These are phyloP conservation scores for Penicillium paradoxum DNA, from an alignment of 495 filamentous ascomycete species.

Conservation along the genomic window DNA sequence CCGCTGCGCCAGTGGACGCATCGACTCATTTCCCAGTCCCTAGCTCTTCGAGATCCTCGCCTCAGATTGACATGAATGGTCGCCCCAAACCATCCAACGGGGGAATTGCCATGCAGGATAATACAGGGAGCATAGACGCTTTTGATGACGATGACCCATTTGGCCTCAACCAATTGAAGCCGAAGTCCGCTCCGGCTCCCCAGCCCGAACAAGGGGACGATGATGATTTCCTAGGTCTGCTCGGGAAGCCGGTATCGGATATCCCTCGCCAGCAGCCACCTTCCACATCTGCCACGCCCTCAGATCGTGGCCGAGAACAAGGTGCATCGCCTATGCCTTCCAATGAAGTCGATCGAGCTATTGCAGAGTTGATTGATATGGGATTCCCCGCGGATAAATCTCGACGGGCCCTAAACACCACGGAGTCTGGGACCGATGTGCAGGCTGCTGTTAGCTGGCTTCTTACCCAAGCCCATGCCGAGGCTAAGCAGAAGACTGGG, in stretches of 20 bases:
- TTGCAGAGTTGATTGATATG: conserved; percentile 93
- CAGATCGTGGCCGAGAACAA: conserved; percentile 41
- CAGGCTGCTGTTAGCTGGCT: conserved; percentile 87
- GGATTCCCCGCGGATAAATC: conserved; percentile 83
- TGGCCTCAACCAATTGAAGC: conserved; percentile 64
- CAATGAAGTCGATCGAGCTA: conserved; percentile 70
- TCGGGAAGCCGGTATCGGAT: conserved; percentile 83
- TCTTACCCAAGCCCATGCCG: conserved; percentile 81
- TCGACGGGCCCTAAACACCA: conserved; percentile 69
- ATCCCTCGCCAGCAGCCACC: conserved; percentile 45
- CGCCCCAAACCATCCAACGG: conserved; percentile 17
- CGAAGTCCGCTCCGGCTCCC: conserved; percentile 34
- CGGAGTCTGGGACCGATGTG: conserved; percentile 71
- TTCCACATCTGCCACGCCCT: conserved; percentile 37
- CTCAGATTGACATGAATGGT: conserved; percentile 17
- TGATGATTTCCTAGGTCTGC: conserved; percentile 83
- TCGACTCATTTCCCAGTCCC: conserved; percentile 57
- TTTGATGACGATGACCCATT: conserved; percentile 76
- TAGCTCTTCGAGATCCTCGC: conserved; percentile 27
- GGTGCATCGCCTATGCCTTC: conserved; percentile 31
- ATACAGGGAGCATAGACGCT: conserved; percentile 14
- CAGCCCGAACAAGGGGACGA: conserved; percentile 46
- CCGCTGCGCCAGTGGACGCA: conserved; percentile 55
- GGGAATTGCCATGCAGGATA: conserved; percentile 21
- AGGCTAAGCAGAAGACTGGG: conserved; percentile 56